Evolutionary conservation across 2,329 filamentous ascomycete genomes (phyloP).

Genomic region (Trichophyton benhamiae): DNA sequence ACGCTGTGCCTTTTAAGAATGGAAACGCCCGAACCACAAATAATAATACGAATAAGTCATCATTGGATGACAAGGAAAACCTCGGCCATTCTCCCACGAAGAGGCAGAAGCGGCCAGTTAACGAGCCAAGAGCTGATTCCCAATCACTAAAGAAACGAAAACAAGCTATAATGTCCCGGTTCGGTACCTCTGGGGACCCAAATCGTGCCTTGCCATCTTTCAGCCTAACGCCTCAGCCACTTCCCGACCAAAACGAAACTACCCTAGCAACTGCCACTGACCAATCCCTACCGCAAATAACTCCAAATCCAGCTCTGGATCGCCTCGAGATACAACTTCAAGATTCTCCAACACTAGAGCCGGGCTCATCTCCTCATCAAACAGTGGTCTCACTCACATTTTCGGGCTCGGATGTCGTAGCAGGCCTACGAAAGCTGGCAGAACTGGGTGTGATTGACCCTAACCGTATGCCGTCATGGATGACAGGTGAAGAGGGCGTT

Average conservation of each 20-base stretch:
- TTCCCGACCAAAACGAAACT: not conserved
- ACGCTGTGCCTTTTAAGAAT: not conserved
- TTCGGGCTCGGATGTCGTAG: constrained; percentile 66
- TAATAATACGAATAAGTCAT: constrained; percentile 18
- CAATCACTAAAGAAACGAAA: constrained; percentile 44
- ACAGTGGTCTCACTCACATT: constrained; percentile 46
- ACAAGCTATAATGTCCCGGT: constrained; percentile 53
- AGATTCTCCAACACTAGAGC: constrained; percentile 28
- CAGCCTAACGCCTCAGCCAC: not conserved
- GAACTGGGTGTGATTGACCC: constrained; percentile 62
- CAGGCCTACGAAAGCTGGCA: constrained; percentile 63
- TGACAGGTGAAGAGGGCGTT: constrained; percentile 76
- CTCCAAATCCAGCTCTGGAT: constrained; percentile 24
- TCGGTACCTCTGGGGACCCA: constrained; percentile 47
- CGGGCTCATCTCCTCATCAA: constrained; percentile 11
- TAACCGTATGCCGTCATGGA: constrained; percentile 72
- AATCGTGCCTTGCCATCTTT: constrained; percentile 13
- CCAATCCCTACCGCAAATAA: not conserved
- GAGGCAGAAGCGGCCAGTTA: constrained; percentile 13
- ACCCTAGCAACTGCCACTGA: constrained; percentile 7
- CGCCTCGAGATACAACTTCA: constrained; percentile 40
- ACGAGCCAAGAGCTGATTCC: constrained; percentile 8
- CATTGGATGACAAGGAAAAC: constrained; percentile 19
- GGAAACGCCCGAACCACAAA: constrained; percentile 10
- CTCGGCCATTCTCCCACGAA: constrained; percentile 3